Evolutionary conservation across 1,139 yeast genomes (phyloP).

Genomic region (Geotrichum fermentans): DNA sequence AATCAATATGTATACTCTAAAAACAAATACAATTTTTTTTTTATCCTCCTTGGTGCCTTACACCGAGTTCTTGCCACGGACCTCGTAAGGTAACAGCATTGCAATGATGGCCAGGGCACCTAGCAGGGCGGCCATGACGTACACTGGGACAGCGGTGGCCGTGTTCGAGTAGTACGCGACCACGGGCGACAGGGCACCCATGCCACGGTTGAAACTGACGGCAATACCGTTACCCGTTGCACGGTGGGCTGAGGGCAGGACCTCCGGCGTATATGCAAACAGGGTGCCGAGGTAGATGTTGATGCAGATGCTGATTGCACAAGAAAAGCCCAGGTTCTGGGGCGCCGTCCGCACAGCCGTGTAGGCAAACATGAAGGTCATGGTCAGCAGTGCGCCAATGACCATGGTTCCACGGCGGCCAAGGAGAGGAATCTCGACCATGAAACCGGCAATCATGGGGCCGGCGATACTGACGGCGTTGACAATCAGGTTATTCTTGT

Average conservation of each 20-base stretch:
- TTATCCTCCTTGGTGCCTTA: background rate
- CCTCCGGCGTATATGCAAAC: constrained; percentile 40
- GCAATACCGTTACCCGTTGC: constrained; percentile 55
- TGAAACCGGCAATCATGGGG: constrained; percentile 50
- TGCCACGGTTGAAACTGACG: constrained; percentile 45
- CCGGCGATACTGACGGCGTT: constrained; percentile 53
- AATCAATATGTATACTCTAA: too few species aligned
- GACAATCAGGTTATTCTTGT: constrained; percentile 50
- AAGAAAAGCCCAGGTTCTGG: constrained; percentile 51
- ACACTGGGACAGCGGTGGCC: constrained; percentile 48
- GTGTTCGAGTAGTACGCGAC: constrained; percentile 47
- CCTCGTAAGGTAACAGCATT: constrained; percentile 46
- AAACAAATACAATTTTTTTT: background rate
- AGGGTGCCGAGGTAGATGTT: constrained; percentile 50
- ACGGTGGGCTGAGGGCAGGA: constrained; percentile 51
- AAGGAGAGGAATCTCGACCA: constrained; percentile 41
- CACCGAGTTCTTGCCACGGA: constrained; percentile 23
- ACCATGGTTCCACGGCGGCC: constrained; percentile 56
- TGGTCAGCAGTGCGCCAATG: constrained; percentile 49
- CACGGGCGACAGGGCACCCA: constrained; percentile 50
- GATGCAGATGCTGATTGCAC: constrained; percentile 48
- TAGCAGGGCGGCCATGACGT: constrained; percentile 54
- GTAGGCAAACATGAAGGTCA: constrained; percentile 55
- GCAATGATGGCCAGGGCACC: constrained; percentile 45
- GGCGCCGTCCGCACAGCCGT: constrained; percentile 49